phyloP scores from a whole-genome alignment of 192 early-diverging fungal species.

The Allomyces macrogynus region DNA sequence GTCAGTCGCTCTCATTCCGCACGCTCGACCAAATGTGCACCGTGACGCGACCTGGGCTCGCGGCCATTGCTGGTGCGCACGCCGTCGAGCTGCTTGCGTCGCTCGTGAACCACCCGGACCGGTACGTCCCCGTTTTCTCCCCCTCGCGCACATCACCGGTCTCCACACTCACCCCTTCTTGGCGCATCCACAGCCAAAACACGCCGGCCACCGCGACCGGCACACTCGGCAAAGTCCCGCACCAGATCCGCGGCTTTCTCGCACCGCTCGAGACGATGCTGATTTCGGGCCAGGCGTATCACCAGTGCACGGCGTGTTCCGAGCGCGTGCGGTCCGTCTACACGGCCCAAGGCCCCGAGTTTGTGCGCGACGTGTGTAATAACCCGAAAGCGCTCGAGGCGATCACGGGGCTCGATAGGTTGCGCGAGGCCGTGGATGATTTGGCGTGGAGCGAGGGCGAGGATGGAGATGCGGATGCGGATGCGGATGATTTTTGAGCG shows the following conservation, averaged over 20 bases:
- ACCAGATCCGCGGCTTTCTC: slow-evolving; percentile 93
- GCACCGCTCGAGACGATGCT: slow-evolving; percentile 63
- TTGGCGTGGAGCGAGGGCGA: slow-evolving; percentile 59
- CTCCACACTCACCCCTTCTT: slow-evolving; percentile 24
- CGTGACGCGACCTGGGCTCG: slow-evolving; percentile 87
- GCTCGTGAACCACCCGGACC: slow-evolving; percentile 55
- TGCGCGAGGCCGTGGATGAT: slow-evolving; percentile 54
- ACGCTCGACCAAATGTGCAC: slow-evolving; percentile 98
- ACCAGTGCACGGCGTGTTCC: slow-evolving; percentile 84
- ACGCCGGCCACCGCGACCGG: slow-evolving; percentile 2
- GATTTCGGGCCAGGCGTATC: slow-evolving; percentile 63
- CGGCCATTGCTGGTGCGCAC: slow-evolving; percentile 62
- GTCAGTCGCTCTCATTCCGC: slow-evolving; percentile 66
- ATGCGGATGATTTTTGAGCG: no score
- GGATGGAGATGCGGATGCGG: slow-evolving; percentile 30
- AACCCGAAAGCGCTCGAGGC: slow-evolving; percentile 63
- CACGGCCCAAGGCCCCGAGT: slow-evolving; percentile 43
- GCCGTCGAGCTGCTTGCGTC: slow-evolving; percentile 86
- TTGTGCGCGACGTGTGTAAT: slow-evolving; percentile 50
- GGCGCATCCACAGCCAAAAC: slow-evolving; percentile 2
- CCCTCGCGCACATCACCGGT: no score
- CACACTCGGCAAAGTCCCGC: slow-evolving; percentile 57
- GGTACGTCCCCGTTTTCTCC: slow-evolving; percentile 21
- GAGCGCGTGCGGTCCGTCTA: slow-evolving; percentile 14
- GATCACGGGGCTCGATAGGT: slow-evolving; percentile 55